Conservation (phyloP, 257 asterid genomes). For the Catharanthus roseus region DNA sequence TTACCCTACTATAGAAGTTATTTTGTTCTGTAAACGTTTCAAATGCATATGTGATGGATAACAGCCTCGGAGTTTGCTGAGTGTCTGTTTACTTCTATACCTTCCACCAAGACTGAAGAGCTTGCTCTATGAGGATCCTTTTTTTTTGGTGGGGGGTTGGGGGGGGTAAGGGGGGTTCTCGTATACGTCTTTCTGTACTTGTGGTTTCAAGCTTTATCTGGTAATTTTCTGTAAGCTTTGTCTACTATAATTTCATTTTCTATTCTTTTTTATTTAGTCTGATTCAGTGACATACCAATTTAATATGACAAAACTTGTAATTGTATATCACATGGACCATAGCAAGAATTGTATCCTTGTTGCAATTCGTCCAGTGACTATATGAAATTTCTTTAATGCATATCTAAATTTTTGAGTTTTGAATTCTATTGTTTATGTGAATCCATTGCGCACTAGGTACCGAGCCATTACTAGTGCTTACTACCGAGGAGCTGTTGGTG, state of each 20-base stretch:
- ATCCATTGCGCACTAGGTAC: conserved; percentile 17
- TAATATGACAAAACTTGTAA: neutral
- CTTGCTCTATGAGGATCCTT: neutral
- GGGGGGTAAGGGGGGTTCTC: neutral
- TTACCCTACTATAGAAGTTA: neutral
- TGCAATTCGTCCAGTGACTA: neutral
- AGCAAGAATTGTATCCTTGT: neutral
- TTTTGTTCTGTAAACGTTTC: neutral
- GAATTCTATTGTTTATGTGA: neutral
- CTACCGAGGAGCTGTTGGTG: conserved; percentile 40
- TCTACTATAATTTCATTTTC: neutral
- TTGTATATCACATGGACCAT: neutral
- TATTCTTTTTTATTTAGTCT: neutral
- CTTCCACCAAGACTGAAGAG: neutral
- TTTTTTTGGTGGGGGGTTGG: no score
- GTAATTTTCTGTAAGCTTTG: neutral
- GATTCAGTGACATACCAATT: neutral
- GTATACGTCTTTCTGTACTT: neutral
- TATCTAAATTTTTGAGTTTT: neutral
- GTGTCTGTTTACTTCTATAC: neutral
- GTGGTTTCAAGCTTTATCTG: neutral
- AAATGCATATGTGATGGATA: neutral
- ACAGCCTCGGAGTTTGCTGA: neutral
- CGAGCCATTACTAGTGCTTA: conserved; percentile 43
- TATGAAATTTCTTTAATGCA: neutral